Conservation (phyloP, 75 land plant genomes). For the Pinus albicaulis region DNA sequence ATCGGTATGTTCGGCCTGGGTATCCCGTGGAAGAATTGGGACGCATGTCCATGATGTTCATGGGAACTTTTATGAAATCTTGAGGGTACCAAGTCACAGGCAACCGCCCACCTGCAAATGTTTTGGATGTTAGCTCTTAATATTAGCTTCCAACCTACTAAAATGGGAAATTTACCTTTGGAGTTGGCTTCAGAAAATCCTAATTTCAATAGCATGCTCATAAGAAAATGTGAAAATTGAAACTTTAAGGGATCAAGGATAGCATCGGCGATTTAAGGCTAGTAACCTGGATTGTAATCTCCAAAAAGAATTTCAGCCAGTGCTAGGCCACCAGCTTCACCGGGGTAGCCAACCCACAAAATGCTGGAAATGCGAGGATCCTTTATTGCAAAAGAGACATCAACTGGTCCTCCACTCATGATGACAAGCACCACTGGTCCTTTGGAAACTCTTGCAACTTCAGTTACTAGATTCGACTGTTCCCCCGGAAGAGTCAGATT, state of each 20-base stretch:
- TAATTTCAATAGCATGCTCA: too few species aligned
- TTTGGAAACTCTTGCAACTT: slow-evolving; percentile 49
- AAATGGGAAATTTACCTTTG: neutral
- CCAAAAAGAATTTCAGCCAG: slow-evolving; percentile 83
- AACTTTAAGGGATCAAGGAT: too few species aligned
- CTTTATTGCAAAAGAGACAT: slow-evolving; percentile 66
- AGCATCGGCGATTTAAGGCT: too few species aligned
- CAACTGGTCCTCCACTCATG: slow-evolving; percentile 89
- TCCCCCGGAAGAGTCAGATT: slow-evolving; percentile 81
- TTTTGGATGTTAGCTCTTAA: neutral
- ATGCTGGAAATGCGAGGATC: slow-evolving; percentile 58
- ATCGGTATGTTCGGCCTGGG: slow-evolving; percentile 97
- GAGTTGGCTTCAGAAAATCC: too few species aligned
- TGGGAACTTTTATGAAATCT: slow-evolving; percentile 69
- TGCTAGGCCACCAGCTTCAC: slow-evolving; percentile 85
- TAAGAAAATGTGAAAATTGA: too few species aligned
- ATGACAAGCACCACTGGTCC: slow-evolving; percentile 72
- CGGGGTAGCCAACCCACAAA: slow-evolving; percentile 93
- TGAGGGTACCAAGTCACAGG: slow-evolving; percentile 94
- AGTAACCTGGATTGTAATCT: slow-evolving; percentile 76
- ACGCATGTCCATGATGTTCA: slow-evolving; percentile 93
- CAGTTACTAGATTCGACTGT: slow-evolving; percentile 56
- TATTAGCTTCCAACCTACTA: neutral
- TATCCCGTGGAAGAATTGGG: slow-evolving; percentile 69
- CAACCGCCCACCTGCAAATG: slow-evolving; percentile 77